These are phyloP conservation scores for Escallonia herrerae DNA, from an alignment of 129 eudicot genomes.

Conservation along the genomic window DNA sequence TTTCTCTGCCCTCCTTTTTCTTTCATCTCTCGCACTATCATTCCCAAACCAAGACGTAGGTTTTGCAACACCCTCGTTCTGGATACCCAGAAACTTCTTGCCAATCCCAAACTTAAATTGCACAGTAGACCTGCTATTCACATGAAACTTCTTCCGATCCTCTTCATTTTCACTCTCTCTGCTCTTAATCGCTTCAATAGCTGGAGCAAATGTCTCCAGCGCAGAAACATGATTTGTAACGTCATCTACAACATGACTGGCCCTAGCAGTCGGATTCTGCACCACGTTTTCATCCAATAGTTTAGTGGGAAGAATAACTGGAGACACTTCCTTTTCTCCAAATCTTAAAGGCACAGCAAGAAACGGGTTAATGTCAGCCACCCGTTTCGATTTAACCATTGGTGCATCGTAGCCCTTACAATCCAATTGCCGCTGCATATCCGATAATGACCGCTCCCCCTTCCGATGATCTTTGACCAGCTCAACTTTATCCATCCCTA, in stretches of 20 bases:
- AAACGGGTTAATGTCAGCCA: conserved; percentile 43
- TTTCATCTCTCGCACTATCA: conserved; percentile 40
- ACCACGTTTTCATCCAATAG: conserved; percentile 25
- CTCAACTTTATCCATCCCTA: conserved; percentile 15
- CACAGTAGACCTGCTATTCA: conserved; percentile 32
- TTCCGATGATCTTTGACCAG: conserved; percentile 20
- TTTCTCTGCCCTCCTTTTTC: conserved; percentile 54
- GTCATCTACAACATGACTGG: too few species aligned
- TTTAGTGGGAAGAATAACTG: conserved; percentile 42
- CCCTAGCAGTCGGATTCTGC: conserved; percentile 17
- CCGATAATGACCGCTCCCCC: conserved; percentile 13
- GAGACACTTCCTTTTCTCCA: conserved; percentile 56
- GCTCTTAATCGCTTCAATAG: conserved; percentile 18
- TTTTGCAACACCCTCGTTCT: conserved; percentile 16
- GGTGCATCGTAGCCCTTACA: conserved; percentile 42
- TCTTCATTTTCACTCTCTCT: too few species aligned
- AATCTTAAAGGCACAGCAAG: conserved; percentile 42
- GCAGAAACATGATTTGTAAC: conserved; percentile 27
- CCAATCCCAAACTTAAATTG: conserved; percentile 33
- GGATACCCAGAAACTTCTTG: conserved; percentile 31
- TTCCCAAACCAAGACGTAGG: conserved; percentile 33
- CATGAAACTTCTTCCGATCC: conserved; percentile 18
- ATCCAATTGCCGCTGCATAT: conserved; percentile 27
- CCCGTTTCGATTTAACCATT: conserved; percentile 16
- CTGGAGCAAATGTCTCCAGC: conserved; percentile 30